Percentiles rank a stretch among this genome's conserved stretches.
phyloP scores from a whole-genome alignment of 75 land plant species.

The Pinus taeda region DNA sequence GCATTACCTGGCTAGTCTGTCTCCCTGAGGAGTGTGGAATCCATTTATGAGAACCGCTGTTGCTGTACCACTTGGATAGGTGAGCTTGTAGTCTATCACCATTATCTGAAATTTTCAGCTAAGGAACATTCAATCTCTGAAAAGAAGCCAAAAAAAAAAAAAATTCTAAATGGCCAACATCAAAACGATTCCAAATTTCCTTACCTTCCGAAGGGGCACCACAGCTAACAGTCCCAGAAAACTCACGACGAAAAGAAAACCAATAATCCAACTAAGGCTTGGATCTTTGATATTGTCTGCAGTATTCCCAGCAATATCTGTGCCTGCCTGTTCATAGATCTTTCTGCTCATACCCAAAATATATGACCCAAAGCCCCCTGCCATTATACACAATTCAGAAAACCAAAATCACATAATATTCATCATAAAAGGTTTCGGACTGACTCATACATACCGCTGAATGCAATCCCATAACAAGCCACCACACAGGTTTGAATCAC shows the following conservation, averaged over 20 bases:
- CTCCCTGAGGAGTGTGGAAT: conserved; percentile 85
- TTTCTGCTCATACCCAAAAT: conserved; percentile 28
- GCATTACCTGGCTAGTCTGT: conserved; percentile 63
- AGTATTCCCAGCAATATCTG: background rate
- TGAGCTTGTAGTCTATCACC: conserved; percentile 83
- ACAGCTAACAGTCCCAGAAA: conserved; percentile 26
- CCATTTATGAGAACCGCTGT: conserved; percentile 91
- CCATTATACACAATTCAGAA: background rate
- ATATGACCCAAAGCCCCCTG: conserved; percentile 48
- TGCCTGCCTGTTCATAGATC: conserved; percentile 12
- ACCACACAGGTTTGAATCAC: conserved; percentile 67
- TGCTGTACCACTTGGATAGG: conserved; percentile 97
- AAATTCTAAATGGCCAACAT: background rate
- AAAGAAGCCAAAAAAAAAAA: background rate
- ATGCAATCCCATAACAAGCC: conserved; percentile 48
- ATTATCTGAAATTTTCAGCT: conserved; percentile 38
- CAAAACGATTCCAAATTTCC: background rate
- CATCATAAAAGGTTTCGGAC: background rate
- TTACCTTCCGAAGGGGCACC: conserved; percentile 41
- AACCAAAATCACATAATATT: background rate
- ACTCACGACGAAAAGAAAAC: conserved; percentile 20
- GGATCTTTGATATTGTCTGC: conserved; percentile 23
- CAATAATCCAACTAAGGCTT: conserved; percentile 23
- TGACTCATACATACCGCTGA: conserved; percentile 32
- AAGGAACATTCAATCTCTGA: no score